Evolutionary conservation across 2,329 filamentous ascomycete species (phyloP).

Genomic region (Pyrenochaeta sp.): DNA sequence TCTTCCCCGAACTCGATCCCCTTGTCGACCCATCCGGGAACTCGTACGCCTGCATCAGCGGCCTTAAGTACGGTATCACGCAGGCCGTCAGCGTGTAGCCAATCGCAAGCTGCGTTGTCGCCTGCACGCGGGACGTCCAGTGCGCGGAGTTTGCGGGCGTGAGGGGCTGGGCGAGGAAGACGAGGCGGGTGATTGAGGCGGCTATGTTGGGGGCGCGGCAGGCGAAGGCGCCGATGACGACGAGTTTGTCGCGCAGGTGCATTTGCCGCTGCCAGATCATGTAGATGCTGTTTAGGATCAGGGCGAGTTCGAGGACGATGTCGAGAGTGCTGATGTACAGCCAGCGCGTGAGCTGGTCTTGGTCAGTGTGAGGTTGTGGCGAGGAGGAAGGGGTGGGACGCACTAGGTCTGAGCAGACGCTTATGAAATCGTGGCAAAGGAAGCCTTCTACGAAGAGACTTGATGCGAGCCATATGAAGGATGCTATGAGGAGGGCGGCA

Average conservation of each 20-base stretch:
- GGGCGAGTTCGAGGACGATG: conserved; percentile 13
- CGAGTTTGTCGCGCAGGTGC: conserved; percentile 6
- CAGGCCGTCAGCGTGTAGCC: conserved; percentile 15
- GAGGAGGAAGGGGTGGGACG: too few species aligned
- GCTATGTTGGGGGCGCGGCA: conserved; percentile 9
- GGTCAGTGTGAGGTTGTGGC: too few species aligned
- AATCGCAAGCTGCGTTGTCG: conserved; percentile 10
- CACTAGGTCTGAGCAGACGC: conserved; percentile 2
- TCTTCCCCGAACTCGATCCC: not conserved
- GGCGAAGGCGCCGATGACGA: conserved; percentile 20
- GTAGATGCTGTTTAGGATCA: conserved; percentile 12
- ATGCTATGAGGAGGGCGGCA: conserved; percentile 4
- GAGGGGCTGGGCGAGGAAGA: not conserved
- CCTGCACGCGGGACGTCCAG: conserved; percentile 8
- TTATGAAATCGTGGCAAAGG: conserved; percentile 6
- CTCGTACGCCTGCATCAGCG: conserved; percentile 20
- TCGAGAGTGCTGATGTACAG: conserved; percentile 16
- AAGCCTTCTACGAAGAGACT: conserved; percentile 13
- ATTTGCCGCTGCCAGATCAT: conserved; percentile 19
- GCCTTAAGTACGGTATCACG: conserved; percentile 16
- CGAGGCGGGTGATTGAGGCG: not conserved
- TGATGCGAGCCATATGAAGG: conserved; percentile 13
- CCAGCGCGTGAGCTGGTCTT: conserved; percentile 8
- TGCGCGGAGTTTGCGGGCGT: conserved; percentile 6
- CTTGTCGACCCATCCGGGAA: not conserved